Percentiles rank a stretch among this genome's conserved stretches.
These are phyloP conservation scores for Trametes elegans DNA, from an alignment of 768 basidiomycete species.

Conservation along the genomic window DNA sequence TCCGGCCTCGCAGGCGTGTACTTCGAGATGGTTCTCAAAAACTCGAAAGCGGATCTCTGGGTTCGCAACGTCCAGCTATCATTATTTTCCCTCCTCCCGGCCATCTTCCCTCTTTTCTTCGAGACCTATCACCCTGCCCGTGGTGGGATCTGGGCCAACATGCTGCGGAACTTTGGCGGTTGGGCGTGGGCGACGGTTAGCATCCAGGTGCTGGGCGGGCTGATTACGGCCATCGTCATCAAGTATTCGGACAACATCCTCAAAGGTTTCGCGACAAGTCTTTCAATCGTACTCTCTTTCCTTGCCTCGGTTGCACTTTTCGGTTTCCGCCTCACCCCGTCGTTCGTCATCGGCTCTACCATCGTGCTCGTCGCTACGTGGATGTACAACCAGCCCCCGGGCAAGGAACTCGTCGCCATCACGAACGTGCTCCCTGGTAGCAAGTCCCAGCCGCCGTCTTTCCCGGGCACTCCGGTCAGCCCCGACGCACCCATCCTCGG, in stretches of 20 bases:
- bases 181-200: conserved; percentile 97
- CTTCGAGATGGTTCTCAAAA: conserved; percentile 92
- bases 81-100: conserved; percentile 87
- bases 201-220: conserved; percentile 89
- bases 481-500: conserved; percentile 59
- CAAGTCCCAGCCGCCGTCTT: conserved; percentile 36
- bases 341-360: conserved; percentile 82
- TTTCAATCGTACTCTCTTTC: conserved; percentile 94
- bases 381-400: conserved; percentile 83
- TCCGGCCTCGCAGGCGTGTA: conserved; percentile 91
- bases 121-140: conserved; percentile 33
- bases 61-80: conserved; percentile 88
- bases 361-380: conserved; percentile 89
- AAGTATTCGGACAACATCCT: conserved; percentile 94
- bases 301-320: conserved; percentile 90
- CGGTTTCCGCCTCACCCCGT: conserved; percentile 82
- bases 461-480: conserved; percentile 43
- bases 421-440: conserved; percentile 35
- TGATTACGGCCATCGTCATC: conserved; percentile 94
- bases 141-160: conserved; percentile 21
- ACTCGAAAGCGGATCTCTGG: conserved; percentile 83
- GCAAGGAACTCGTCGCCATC: conserved; percentile 36
- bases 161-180: conserved; percentile 84
- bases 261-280: conserved; percentile 96
- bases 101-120: conserved; percentile 76